phyloP scores from a whole-genome alignment of 2,329 filamentous ascomycete species.

The Curvularia sp. region DNA sequence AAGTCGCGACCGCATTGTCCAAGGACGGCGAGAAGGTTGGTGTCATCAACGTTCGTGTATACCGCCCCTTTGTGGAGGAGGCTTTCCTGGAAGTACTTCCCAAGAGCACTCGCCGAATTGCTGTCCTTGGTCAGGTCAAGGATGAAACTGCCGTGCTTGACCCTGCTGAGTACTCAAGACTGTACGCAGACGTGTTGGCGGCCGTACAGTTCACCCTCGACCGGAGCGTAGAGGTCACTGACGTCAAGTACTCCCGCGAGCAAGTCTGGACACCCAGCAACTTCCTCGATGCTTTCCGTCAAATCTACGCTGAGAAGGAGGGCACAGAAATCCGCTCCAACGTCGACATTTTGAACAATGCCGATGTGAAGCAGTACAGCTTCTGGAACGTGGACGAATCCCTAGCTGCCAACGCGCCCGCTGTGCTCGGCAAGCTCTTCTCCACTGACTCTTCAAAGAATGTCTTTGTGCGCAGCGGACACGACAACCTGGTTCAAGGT shows the following conservation, averaged over 20 bases:
- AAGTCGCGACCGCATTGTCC: conserved; percentile 76
- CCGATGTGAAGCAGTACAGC: conserved; percentile 78
- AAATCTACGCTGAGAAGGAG: conserved; percentile 53
- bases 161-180: conserved; percentile 76
- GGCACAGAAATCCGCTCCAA: conserved; percentile 54
- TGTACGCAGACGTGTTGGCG: conserved; percentile 91
- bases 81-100: conserved; percentile 86
- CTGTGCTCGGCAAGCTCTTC: conserved; percentile 65
- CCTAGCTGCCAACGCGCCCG: conserved; percentile 68
- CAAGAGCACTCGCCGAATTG: conserved; percentile 74
- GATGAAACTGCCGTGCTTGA: conserved; percentile 77
- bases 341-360: conserved; percentile 60
- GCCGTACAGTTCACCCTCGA: conserved; percentile 73
- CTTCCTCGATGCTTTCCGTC: conserved; percentile 57
- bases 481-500: conserved; percentile 72
- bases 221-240: conserved; percentile 70
- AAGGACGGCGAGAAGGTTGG: conserved; percentile 79
- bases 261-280: conserved; percentile 68
- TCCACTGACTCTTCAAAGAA: conserved; percentile 67
- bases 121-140: conserved; percentile 87
- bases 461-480: conserved; percentile 64
- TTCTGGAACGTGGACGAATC: conserved; percentile 94
- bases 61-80: conserved; percentile 94
- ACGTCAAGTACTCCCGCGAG: conserved; percentile 88
- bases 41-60: conserved; percentile 88